phyloP scores from a whole-genome alignment of 441 rosid genomes.

The Populus trichocarpa region DNA sequence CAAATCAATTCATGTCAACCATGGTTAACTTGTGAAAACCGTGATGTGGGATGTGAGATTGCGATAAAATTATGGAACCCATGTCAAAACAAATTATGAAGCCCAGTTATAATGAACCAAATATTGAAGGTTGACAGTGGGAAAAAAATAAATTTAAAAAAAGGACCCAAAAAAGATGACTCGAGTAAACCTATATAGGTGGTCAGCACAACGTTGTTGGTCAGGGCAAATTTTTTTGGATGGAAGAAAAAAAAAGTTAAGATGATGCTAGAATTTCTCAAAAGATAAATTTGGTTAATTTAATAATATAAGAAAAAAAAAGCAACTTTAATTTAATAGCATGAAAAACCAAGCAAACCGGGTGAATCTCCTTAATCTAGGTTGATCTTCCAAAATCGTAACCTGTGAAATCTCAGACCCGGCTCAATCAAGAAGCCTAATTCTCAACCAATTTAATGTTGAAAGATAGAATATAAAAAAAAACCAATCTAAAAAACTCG shows the following conservation, averaged over 20 bases:
- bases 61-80: background rate
- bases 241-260: background rate
- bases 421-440: too few species aligned
- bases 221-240: background rate
- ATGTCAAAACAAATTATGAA: too few species aligned
- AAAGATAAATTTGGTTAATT: too few species aligned
- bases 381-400: background rate
- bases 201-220: background rate
- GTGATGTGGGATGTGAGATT: too few species aligned
- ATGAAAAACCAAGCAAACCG: background rate
- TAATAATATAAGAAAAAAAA: too few species aligned
- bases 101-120: background rate
- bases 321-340: too few species aligned
- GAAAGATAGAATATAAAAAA: too few species aligned
- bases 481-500: background rate
- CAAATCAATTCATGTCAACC: background rate
- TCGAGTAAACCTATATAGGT: background rate
- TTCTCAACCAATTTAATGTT: background rate
- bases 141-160: too few species aligned
- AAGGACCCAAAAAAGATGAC: background rate
- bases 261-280: background rate
- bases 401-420: background rate
- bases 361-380: background rate
- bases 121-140: too few species aligned
- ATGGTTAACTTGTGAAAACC: background rate